A percentile compares a stretch with the other conserved stretches of the same genome.
These are phyloP conservation scores for Anisogramma anomala DNA, from an alignment of 2,329 filamentous ascomycete species.

Conservation along the genomic window DNA sequence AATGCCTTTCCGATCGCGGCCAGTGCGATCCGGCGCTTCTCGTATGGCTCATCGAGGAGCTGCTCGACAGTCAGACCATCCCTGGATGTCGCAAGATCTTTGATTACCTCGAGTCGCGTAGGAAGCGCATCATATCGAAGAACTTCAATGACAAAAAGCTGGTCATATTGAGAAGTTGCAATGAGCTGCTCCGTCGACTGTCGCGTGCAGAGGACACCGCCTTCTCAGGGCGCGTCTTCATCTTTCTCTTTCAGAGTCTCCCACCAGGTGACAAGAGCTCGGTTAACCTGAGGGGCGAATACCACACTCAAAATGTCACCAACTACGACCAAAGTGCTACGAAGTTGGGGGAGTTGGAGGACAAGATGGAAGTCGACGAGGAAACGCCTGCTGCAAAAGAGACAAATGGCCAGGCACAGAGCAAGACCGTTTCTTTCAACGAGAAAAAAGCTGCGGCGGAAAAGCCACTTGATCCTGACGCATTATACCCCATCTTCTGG, in stretches of 20 bases:
- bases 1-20: conserved; percentile 73
- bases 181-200: conserved; percentile 82
- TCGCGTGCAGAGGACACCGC: conserved; percentile 96
- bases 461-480: conserved; percentile 52
- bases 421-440: conserved; percentile 35
- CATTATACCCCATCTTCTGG: conserved; percentile 89
- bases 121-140: conserved; percentile 73
- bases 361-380: conserved; percentile 57
- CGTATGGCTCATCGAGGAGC: conserved; percentile 86
- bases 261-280: conserved; percentile 94
- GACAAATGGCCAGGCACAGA: conserved; percentile 22
- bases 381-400: conserved; percentile 28
- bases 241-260: conserved; percentile 97
- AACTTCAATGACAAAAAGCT: conserved; percentile 76
- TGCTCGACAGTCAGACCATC: conserved; percentile 92
- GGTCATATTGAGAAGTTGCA: conserved; percentile 85
- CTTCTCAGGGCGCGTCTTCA: conserved; percentile 94
- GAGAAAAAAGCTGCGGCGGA: conserved; percentile 31
- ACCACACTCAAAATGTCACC: conserved; percentile 89
- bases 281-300: conserved; percentile 91
- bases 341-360: conserved; percentile 24
- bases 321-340: conserved; percentile 54
- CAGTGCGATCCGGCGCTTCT: conserved; percentile 67
- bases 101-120: conserved; percentile 85
- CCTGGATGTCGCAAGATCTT: conserved; percentile 84